phyloP scores from a whole-genome alignment of 1,139 yeast genomes.

The Eremothecium sinecaudum region DNA sequence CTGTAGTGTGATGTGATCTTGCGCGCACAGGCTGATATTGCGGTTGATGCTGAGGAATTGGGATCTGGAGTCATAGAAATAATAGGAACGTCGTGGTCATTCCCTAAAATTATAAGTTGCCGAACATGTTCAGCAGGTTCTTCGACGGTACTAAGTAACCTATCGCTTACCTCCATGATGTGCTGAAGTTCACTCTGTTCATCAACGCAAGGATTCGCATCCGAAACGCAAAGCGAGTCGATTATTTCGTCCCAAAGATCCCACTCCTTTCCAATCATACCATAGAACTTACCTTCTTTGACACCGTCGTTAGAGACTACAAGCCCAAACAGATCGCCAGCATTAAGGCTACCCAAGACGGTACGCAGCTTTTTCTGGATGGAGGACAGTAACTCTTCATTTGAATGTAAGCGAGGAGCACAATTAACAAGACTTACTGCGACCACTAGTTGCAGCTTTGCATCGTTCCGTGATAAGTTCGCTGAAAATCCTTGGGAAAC shows the following conservation, averaged over 20 bases:
- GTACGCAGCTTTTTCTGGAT: slow-evolving; percentile 29
- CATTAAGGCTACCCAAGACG: slow-evolving; percentile 32
- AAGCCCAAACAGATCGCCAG: slow-evolving; percentile 45
- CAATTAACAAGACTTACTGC: slow-evolving; percentile 38
- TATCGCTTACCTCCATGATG: slow-evolving; percentile 13
- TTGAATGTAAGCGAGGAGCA: slow-evolving; percentile 24
- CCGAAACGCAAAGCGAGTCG: slow-evolving; percentile 34
- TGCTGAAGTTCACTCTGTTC: slow-evolving; percentile 9
- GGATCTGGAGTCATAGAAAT: too few species aligned
- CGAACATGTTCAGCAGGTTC: slow-evolving; percentile 6
- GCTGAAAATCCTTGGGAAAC: slow-evolving; percentile 32
- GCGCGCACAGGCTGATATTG: too few species aligned
- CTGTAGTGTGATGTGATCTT: too few species aligned
- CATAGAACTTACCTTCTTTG: slow-evolving; percentile 43
- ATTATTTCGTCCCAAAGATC: slow-evolving; percentile 47
- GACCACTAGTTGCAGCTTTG: slow-evolving; percentile 36
- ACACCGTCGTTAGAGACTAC: slow-evolving; percentile 44
- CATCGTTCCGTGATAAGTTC: not conserved
- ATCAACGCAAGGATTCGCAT: slow-evolving; percentile 4
- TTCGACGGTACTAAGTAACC: slow-evolving; percentile 12
- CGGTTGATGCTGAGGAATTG: too few species aligned
- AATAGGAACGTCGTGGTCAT: slow-evolving; percentile 7
- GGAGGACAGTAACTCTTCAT: slow-evolving; percentile 32
- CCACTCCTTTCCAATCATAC: slow-evolving; percentile 46
- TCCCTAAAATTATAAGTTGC: slow-evolving; percentile 11